These are phyloP conservation scores for Suillus decipiens DNA, from an alignment of 768 basidiomycete genomes.

Conservation along the genomic window DNA sequence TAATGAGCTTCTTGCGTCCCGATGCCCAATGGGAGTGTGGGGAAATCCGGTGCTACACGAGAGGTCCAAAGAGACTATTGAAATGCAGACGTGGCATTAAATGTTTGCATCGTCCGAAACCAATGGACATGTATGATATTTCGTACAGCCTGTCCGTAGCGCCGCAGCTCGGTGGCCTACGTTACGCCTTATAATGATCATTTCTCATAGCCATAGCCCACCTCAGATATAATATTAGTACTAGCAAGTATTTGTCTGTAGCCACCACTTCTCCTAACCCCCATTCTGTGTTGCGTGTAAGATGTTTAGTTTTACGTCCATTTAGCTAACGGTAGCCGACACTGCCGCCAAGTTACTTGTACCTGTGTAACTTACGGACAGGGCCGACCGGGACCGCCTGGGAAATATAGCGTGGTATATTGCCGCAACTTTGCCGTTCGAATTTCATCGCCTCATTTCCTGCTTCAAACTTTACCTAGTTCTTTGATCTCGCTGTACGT, in stretches of 20 bases:
- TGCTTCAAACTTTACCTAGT: slow-evolving; percentile 3
- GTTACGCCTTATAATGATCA: not conserved
- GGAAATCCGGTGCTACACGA: not conserved
- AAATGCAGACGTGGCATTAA: not conserved
- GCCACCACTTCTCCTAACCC: not conserved
- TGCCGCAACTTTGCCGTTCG: not conserved
- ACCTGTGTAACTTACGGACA: not conserved
- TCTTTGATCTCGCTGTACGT: slow-evolving; percentile 1
- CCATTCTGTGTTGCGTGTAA: not conserved
- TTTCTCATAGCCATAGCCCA: not conserved
- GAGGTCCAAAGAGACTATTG: not conserved
- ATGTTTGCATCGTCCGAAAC: not conserved
- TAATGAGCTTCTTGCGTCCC: not conserved
- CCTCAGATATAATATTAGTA: not conserved
- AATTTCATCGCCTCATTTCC: slow-evolving; percentile 8
- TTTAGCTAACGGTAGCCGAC: not conserved
- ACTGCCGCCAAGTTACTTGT: not conserved
- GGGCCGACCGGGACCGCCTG: slow-evolving; percentile 1
- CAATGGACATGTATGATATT: not conserved
- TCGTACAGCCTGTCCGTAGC: not conserved
- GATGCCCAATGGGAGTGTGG: not conserved
- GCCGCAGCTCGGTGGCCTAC: not conserved
- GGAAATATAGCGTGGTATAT: slow-evolving; percentile 2
- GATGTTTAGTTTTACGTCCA: not conserved
- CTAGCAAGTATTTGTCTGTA: not conserved